Evolutionary conservation across 2,329 filamentous ascomycete species (phyloP).

Genomic region (Juglanconis juglandina): DNA sequence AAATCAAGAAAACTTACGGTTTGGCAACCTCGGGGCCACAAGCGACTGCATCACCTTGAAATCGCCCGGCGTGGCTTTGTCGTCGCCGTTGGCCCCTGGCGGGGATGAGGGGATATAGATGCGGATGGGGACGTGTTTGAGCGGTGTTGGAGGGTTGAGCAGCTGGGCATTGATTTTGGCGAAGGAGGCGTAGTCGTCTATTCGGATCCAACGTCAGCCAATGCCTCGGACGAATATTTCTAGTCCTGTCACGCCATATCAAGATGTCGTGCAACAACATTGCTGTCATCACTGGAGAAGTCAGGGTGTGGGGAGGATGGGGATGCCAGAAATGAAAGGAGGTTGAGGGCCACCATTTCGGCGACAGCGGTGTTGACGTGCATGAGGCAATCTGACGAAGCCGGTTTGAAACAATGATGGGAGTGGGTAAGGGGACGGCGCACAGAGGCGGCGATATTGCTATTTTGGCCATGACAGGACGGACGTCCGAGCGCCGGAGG

Average conservation of each 20-base stretch:
- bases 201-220: too few species aligned
- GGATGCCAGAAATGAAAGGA: constrained; percentile 6
- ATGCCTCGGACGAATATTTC: too few species aligned
- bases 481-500: constrained; percentile 11
- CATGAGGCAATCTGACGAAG: constrained; percentile 4
- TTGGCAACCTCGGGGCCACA: constrained; percentile 48
- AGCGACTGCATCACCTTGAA: constrained; percentile 76
- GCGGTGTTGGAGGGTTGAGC: constrained; percentile 68
- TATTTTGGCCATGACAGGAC: background rate
- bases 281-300: background rate
- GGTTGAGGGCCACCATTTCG: background rate
- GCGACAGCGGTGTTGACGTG: constrained; percentile 6
- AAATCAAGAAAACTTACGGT: constrained; percentile 28
- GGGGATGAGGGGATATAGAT: constrained; percentile 76
- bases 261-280: background rate
- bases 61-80: constrained; percentile 37
- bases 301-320: background rate
- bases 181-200: constrained; percentile 72
- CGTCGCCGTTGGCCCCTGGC: constrained; percentile 26
- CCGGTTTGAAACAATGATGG: background rate
- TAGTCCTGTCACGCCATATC: too few species aligned
- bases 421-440: constrained; percentile 8
- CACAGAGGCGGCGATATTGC: background rate
- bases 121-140: constrained; percentile 82
- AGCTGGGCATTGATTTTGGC: constrained; percentile 72